Conservation (phyloP, 495 filamentous ascomycete genomes). For the Penicillium turbatum region DNA sequence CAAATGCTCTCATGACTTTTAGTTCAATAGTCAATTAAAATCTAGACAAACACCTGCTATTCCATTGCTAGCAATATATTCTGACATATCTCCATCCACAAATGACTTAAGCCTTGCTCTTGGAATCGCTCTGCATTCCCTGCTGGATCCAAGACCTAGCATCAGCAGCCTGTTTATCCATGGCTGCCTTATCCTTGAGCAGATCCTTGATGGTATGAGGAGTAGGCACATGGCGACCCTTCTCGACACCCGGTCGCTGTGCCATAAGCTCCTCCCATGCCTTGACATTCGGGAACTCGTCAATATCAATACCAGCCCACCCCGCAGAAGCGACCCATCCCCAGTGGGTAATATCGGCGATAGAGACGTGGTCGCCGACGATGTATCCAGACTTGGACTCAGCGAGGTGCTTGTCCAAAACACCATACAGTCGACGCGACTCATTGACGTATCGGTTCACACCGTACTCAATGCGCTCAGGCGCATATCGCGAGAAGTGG, state of each 20-base stretch:
- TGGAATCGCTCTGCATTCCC: constrained; percentile 58
- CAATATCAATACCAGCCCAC: constrained; percentile 71
- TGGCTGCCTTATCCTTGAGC: constrained; percentile 49
- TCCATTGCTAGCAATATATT: background rate
- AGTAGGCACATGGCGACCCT: constrained; percentile 72
- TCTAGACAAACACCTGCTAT: no score
- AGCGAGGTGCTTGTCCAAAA: constrained; percentile 69
- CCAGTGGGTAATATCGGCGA: constrained; percentile 80
- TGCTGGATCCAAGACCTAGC: constrained; percentile 56
- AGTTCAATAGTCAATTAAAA: no score
- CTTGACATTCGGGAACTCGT: constrained; percentile 72
- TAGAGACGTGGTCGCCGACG: constrained; percentile 73
- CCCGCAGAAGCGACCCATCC: constrained; percentile 64
- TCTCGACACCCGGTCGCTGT: constrained; percentile 64
- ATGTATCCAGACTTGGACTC: constrained; percentile 63
- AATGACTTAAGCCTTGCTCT: constrained; percentile 28
- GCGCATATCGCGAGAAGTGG: constrained; percentile 84
- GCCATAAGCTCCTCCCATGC: constrained; percentile 70
- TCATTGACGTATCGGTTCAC: constrained; percentile 80
- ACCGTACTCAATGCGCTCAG: constrained; percentile 82
- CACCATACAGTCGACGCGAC: constrained; percentile 72
- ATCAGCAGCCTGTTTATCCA: constrained; percentile 50
- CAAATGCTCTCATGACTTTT: no score
- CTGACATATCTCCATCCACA: background rate
- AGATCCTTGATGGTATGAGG: constrained; percentile 60